These are phyloP conservation scores for Meripilus lineatus DNA, from an alignment of 1,284 basidiomycete genomes.

Conservation along the genomic window DNA sequence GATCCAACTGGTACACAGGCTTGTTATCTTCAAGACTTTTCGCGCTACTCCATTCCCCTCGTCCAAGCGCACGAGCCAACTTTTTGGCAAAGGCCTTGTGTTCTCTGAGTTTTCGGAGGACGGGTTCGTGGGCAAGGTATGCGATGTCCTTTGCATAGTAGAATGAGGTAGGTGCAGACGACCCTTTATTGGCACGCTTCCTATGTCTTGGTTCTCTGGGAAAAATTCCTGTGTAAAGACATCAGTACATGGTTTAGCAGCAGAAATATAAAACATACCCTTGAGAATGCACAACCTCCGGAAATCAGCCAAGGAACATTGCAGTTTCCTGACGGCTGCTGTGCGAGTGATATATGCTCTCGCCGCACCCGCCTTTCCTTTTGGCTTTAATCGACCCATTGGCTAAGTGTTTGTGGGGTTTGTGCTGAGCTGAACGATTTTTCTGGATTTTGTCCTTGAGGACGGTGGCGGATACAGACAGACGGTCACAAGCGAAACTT, in stretches of 20 bases:
- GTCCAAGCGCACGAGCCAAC: slow-evolving; percentile 87
- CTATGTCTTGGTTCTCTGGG: slow-evolving; percentile 91
- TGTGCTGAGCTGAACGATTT: too few relatives aligned
- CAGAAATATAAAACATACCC: slow-evolving; percentile 46
- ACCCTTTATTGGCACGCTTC: slow-evolving; percentile 97
- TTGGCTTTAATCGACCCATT: slow-evolving; percentile 89
- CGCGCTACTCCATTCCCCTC: slow-evolving; percentile 93
- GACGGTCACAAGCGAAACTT: too few relatives aligned
- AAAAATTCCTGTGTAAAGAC: slow-evolving; percentile 74
- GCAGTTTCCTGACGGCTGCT: slow-evolving; percentile 86
- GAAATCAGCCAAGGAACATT: slow-evolving; percentile 97
- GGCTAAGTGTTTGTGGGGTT: too few relatives aligned
- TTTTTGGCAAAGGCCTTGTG: slow-evolving; percentile 99
- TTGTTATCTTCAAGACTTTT: slow-evolving; percentile 94
- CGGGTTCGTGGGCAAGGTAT: slow-evolving; percentile 96
- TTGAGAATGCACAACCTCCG: slow-evolving; percentile 97
- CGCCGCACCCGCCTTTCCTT: slow-evolving; percentile 89
- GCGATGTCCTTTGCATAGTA: slow-evolving; percentile 99
- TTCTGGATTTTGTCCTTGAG: too few relatives aligned
- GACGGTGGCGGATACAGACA: too few relatives aligned
- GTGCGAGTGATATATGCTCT: slow-evolving; percentile 95
- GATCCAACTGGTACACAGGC: slow-evolving; percentile 86
- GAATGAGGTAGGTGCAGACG: slow-evolving; percentile 94
- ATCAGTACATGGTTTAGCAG: slow-evolving; percentile 3
- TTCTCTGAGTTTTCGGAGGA: slow-evolving; percentile 92